phyloP scores from a whole-genome alignment of 1,284 basidiomycete species.

The Melampsora americana region DNA sequence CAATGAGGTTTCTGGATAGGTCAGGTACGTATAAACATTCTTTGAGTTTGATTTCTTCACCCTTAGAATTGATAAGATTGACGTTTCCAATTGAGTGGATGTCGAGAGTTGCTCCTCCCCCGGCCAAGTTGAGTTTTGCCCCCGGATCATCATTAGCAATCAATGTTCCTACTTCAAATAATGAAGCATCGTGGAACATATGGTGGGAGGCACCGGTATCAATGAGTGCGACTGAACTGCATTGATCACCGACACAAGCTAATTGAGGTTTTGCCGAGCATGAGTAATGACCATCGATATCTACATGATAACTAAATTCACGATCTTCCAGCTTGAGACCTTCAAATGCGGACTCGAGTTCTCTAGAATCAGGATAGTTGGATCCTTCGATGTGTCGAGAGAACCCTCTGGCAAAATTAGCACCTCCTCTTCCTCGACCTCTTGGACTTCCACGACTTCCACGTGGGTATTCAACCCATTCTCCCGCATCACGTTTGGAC shows the following conservation, averaged over 20 bases:
- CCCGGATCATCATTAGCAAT: background rate
- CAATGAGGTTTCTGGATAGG: background rate
- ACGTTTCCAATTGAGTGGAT: too few species aligned
- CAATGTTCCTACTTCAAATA: background rate
- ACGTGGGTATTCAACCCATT: too few species aligned
- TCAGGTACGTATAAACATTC: background rate
- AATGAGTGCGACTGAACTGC: background rate
- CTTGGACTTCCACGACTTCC: too few species aligned
- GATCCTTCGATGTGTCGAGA: too few species aligned
- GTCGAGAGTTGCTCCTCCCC: background rate
- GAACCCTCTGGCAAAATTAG: too few species aligned
- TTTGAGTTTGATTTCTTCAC: background rate
- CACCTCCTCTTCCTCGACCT: too few species aligned
- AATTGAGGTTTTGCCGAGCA: background rate
- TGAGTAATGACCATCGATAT: too few species aligned
- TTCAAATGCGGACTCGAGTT: too few species aligned
- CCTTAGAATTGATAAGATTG: background rate
- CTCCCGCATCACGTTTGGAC: too few species aligned
- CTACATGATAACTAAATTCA: background rate
- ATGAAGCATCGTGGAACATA: background rate
- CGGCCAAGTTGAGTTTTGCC: background rate
- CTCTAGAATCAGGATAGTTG: too few species aligned
- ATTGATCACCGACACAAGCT: background rate
- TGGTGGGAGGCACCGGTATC: background rate
- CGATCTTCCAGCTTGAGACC: background rate